A percentile compares a stretch with the other conserved stretches of the same genome.
phyloP scores from a whole-genome alignment of 192 early-diverging fungal species.

The Coemansia sp. region DNA sequence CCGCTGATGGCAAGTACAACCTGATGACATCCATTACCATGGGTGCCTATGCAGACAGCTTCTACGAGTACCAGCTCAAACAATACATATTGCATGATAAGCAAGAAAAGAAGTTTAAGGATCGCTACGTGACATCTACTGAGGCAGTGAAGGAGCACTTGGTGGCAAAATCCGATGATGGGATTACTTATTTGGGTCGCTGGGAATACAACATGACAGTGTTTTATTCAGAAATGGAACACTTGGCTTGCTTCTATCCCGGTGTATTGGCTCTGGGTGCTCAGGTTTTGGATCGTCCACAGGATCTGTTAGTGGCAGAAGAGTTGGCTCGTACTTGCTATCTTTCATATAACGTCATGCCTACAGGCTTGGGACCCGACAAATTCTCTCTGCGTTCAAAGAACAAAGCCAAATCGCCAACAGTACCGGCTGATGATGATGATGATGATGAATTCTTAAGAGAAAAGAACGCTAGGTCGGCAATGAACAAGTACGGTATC shows the following conservation, averaged over 20 bases:
- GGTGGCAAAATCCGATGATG: conserved; percentile 9
- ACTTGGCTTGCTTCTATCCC: conserved; percentile 90
- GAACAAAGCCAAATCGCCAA: too few species aligned
- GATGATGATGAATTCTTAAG: background rate
- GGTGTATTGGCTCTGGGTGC: conserved; percentile 76
- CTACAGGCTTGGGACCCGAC: conserved; percentile 80
- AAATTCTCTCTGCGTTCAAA: conserved; percentile 52
- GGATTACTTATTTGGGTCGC: conserved; percentile 16
- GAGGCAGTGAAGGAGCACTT: conserved; percentile 58
- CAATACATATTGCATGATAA: conserved; percentile 74
- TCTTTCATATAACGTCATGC: conserved; percentile 70
- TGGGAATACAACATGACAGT: background rate
- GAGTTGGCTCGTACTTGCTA: conserved; percentile 74
- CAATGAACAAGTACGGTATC: conserved; percentile 7
- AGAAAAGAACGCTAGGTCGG: background rate
- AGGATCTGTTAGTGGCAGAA: conserved; percentile 71
- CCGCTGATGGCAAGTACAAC: conserved; percentile 17
- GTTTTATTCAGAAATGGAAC: conserved; percentile 77
- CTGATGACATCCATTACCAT: conserved; percentile 55
- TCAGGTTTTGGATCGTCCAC: conserved; percentile 45
- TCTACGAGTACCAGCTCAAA: conserved; percentile 94
- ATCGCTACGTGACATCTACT: conserved; percentile 63
- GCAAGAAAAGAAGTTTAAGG: conserved; percentile 58
- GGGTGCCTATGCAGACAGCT: conserved; percentile 82
- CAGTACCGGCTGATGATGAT: background rate